Conservation (phyloP, 352 stramenopile species). For the Pythium myriotylum region DNA sequence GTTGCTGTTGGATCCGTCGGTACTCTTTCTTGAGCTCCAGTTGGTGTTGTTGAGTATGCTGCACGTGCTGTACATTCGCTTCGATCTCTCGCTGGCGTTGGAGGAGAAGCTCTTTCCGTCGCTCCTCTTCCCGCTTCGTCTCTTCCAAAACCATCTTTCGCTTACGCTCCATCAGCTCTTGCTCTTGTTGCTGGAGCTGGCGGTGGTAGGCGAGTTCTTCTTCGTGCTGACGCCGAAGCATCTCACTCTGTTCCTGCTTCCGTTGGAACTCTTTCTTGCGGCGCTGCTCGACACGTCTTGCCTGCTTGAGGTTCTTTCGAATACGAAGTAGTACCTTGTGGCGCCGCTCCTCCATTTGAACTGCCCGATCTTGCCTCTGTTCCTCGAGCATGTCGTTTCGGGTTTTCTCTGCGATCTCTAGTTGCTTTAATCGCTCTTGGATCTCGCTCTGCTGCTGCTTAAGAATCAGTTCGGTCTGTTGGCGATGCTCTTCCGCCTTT, state of each 20-base stretch:
- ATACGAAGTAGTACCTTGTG: constrained; percentile 64
- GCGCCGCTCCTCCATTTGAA: constrained; percentile 70
- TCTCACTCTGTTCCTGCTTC: constrained; percentile 63
- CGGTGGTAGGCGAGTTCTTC: constrained; percentile 58
- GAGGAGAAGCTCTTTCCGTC: constrained; percentile 69
- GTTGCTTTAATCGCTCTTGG: constrained; percentile 52
- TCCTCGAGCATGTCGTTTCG: constrained; percentile 79
- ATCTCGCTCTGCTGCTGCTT: constrained; percentile 72
- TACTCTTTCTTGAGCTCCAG: constrained; percentile 87
- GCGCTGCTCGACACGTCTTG: constrained; percentile 59
- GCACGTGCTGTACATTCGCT: constrained; percentile 64
- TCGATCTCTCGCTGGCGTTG: constrained; percentile 71
- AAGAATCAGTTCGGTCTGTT: constrained; percentile 54
- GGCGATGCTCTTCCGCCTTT: constrained; percentile 74
- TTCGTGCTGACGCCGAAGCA: constrained; percentile 57
- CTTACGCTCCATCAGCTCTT: constrained; percentile 75
- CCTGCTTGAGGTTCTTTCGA: constrained; percentile 69
- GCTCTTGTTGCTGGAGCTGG: constrained; percentile 61
- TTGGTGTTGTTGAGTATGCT: constrained; percentile 71
- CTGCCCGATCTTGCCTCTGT: constrained; percentile 58
- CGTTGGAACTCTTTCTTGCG: constrained; percentile 66
- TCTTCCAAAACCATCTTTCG: constrained; percentile 73
- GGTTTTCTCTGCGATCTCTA: constrained; percentile 63
- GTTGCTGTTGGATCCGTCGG: constrained; percentile 70
- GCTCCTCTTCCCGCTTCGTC: constrained; percentile 66